phyloP scores from a whole-genome alignment of 495 filamentous ascomycete species.

The Penicillium dipodomyicola region DNA sequence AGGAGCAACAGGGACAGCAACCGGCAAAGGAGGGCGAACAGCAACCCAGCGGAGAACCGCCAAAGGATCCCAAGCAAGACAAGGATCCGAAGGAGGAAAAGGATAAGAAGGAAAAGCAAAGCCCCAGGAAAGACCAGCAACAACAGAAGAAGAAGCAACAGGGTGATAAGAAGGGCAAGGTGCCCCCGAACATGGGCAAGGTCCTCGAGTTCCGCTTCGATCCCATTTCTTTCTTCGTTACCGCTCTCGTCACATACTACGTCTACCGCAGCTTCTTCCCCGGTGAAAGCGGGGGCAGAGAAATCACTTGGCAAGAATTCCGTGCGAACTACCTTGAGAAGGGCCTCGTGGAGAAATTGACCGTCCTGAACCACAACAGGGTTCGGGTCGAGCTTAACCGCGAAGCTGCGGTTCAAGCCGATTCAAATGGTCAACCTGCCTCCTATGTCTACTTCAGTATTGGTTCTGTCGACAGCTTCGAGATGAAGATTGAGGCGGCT shows the following conservation, averaged over 20 bases:
- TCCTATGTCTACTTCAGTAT: constrained; percentile 94
- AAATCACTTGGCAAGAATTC: constrained; percentile 98
- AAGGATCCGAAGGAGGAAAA: constrained; percentile 32
- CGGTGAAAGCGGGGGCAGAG: constrained; percentile 59
- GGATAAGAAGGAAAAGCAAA: constrained; percentile 21
- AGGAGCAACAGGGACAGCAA: neutral
- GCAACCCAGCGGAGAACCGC: constrained; percentile 7
- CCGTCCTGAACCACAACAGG: constrained; percentile 66
- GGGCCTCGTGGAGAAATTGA: constrained; percentile 90
- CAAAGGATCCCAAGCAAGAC: constrained; percentile 9
- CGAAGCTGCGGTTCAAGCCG: constrained; percentile 71
- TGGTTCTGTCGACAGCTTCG: constrained; percentile 90
- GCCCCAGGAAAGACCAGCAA: constrained; percentile 18
- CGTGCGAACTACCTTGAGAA: constrained; percentile 88
- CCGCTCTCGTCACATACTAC: constrained; percentile 60
- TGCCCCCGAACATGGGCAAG: constrained; percentile 23
- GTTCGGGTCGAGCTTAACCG: constrained; percentile 84
- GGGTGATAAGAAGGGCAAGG: constrained; percentile 27
- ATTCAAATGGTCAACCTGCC: constrained; percentile 66
- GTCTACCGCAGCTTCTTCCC: constrained; percentile 60
- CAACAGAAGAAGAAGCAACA: constrained; percentile 37
- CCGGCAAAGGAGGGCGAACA: constrained; percentile 44
- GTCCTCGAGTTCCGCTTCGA: constrained; percentile 55
- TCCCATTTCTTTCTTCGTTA: constrained; percentile 52
- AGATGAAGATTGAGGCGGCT: constrained; percentile 79